Base-by-base conservation (phyloP, 1,284 basidiomycete species). In the Apiotrichum veenhuisii region DNA sequence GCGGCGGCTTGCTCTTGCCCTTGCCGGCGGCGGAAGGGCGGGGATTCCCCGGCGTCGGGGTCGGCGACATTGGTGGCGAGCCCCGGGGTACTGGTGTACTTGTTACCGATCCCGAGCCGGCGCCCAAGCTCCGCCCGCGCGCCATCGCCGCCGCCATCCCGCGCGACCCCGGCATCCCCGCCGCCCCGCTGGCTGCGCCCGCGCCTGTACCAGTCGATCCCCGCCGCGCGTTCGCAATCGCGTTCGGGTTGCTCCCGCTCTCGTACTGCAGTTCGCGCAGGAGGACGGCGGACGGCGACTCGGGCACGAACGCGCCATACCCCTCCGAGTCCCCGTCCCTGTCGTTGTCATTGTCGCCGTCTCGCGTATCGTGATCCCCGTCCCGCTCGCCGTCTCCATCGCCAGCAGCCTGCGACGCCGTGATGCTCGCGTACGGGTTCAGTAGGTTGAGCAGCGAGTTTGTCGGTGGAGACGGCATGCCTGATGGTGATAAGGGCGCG, bases 361-460 rank as follows among this genome's bases (percentile, higher is more conserved):
- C 30, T 12, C 23, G n/a, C 5, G n/a, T 20, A 26, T 27, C 26
- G 46, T 27, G 18, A n/a, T 44, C 41, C 36, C 38, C 18, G 26
- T 41, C 41, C 20, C 43, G 20, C 15, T 52, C 36, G 26, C 34
- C 36, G 17, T 8, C 15, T 22, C 36, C 23, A 23, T n/a, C 26
- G 26, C 26, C 25, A 9, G 8, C 30, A 27, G 33, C 23, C 20
- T 46, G 46, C 14, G 40, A 88, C 85, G 66, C 85, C 82, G 72
- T 87, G 83, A 58, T 80, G 74, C 69, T 85, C 79, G 63, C 83
- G 82, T 82, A 89, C 36, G 89, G 88, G 69, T 91, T 91, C 40
- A 91, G 80, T 80, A 88, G 84, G 74, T 85, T 85, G 64, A 91
- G 84, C 67, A 91, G 88, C 15, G 77, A 69, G 52, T 66, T 68